Evolutionary conservation across 176 grass and related monocot genomes (phyloP), one percentile per base, ranked within the genome.

Genomic region (Urochloa ruziziensis): DNA sequence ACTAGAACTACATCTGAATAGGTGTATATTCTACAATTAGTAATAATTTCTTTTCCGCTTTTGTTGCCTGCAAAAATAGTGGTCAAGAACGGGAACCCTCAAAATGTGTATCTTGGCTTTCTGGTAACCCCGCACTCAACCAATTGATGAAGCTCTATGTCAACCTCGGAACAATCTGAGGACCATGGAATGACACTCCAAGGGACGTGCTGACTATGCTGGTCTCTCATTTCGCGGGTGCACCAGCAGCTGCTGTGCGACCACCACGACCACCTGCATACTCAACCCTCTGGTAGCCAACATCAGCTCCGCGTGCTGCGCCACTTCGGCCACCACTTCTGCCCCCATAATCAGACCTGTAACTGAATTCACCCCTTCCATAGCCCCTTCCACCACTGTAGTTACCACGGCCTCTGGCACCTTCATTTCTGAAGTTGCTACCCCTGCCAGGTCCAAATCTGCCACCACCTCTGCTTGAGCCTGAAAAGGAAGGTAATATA

Each of bases 281-380:
- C 67, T 94, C 94, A 62, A 96, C 91, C 83, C 85, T 90, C 79
- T 80, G 94, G 78, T 94, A 96, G 32, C 87, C 91, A 28, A 78
- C 67, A 65, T 93, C 91, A 18, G 64, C 19, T 62, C 84, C 85
- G 16, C 85, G 91, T 0, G 32, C 74, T 7, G 46, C 73, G 29
- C 86, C 83, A 27, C 87, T 82, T 70, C 91, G 84, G 27, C 89
- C 82, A 61, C 90, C 91, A 85, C 89, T 82, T 85, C 85, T 82
- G 58, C 75, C 66, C 44, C 87, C 85, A 28, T 90, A 92, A 33
- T 92, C 92, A 9, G 88, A 75, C 74, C 91, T 84, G 32, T 62
- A 86, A 70, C 75, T 57, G 37, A 89, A 89, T 7, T 91, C 89
- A 72, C 79, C 89, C 60, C 94, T 91, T 63, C 94, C 91, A 2